A percentile compares a stretch with the other conserved stretches of the same genome.
phyloP scores from a whole-genome alignment of 1,139 yeast genomes.

The Yarrowia galli region DNA sequence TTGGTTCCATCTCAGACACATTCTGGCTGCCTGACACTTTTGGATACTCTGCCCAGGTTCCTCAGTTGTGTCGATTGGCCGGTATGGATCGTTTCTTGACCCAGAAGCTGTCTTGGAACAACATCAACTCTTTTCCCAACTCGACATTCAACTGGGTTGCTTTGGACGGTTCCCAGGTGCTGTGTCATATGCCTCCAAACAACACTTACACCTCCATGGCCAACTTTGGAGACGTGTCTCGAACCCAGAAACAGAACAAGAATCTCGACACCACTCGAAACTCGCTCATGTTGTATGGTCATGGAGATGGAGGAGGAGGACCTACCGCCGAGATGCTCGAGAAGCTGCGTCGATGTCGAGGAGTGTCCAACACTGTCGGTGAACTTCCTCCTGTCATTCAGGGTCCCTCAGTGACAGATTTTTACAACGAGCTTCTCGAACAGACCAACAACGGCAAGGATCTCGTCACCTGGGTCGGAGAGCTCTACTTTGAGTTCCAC shows the following conservation, averaged over 20 bases:
- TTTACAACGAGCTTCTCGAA: slow-evolving; percentile 70
- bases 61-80: slow-evolving; percentile 85
- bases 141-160: slow-evolving; percentile 95
- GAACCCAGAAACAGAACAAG: slow-evolving; percentile 82
- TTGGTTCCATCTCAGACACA: slow-evolving; percentile 74
- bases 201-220: slow-evolving; percentile 95
- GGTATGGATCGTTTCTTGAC: slow-evolving; percentile 87
- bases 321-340: slow-evolving; percentile 94
- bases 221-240: slow-evolving; percentile 86
- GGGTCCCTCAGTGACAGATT: slow-evolving; percentile 79
- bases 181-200: slow-evolving; percentile 98
- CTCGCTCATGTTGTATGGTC: slow-evolving; percentile 83
- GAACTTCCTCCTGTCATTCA: slow-evolving; percentile 78
- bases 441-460: slow-evolving; percentile 69
- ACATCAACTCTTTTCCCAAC: slow-evolving; percentile 87
- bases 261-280: slow-evolving; percentile 76
- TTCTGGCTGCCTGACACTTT: slow-evolving; percentile 98
- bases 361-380: slow-evolving; percentile 80
- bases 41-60: slow-evolving; percentile 94
- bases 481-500: slow-evolving; percentile 91
- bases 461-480: slow-evolving; percentile 91
- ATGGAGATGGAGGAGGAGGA: slow-evolving; percentile 99
- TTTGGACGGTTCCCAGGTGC: slow-evolving; percentile 87
- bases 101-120: slow-evolving; percentile 95
- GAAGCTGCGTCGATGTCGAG: slow-evolving; percentile 88